Evolutionary conservation across 768 basidiomycete genomes (phyloP), one percentile per base, ranked within the genome.

Genomic region (Lactarius sp.): DNA sequence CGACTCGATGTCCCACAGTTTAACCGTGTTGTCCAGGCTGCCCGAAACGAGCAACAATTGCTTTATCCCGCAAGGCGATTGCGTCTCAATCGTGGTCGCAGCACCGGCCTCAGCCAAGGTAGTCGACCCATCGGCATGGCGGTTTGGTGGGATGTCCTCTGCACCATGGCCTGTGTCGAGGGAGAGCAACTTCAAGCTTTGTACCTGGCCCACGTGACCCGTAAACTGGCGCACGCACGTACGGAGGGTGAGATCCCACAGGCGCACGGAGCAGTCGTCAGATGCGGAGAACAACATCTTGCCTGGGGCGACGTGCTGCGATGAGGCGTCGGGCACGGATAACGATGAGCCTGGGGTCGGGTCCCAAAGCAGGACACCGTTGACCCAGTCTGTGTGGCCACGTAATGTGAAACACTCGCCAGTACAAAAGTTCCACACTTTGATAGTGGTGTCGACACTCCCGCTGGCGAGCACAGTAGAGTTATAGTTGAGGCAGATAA

Each of bases 251-350:
- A 99, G 82, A 74, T 98, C 96, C 97, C 96, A 99, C 6, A 99
- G 82, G 62, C 87, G 87, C 74, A 98, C 92, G 3, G 88, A 86
- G 33, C 90, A 90, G 73, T 98, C 97, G 72, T 98, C 97, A 8
- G 93, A 94, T 3, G 93, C 93, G 8, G 94, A 97, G 78, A 99
- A 97, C 33, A 99, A 81, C 90, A 98, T 94, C 77, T 97, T 95
- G 56, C 94, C 92, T 16, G 85, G 81, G 61, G 87, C 83, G 62
- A 92, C 87, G 56, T 83, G 78, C 50, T 80, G 80, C 18, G 76
- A 73, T 60, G 71, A 76, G 68, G 49, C 16, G 52, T 65, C 63
- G 36, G 71, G 69, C 20, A 75, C 61, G 13, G 75, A 72, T 34
- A 74, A 66, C 7, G 74, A 65, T 36, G 66, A 69, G 60, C 76